Conservation (phyloP, 768 basidiomycete genomes). For the Hygrophoropsis aurantiaca region DNA sequence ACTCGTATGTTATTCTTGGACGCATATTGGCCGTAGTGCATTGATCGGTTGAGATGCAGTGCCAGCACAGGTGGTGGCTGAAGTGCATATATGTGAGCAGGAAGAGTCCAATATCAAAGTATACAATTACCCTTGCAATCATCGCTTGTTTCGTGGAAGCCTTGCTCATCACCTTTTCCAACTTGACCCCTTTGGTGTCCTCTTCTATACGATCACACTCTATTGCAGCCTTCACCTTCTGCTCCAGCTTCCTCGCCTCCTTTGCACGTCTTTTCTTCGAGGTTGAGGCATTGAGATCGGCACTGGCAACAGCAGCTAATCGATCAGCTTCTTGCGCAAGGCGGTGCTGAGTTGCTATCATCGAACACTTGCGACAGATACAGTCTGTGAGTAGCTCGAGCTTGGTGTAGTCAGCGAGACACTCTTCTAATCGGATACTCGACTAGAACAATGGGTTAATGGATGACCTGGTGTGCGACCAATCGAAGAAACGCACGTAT, state of each 20-base stretch:
- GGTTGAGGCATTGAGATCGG: slow-evolving; percentile 46
- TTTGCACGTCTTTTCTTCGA: slow-evolving; percentile 78
- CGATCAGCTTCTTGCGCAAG: slow-evolving; percentile 62
- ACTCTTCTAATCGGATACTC: slow-evolving; percentile 74
- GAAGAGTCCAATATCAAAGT: neutral
- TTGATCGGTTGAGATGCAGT: slow-evolving; percentile 89
- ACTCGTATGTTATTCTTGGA: slow-evolving; percentile 85
- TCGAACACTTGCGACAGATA: slow-evolving; percentile 88
- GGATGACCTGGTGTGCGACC: slow-evolving; percentile 3
- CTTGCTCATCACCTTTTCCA: slow-evolving; percentile 74
- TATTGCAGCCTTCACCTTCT: slow-evolving; percentile 59
- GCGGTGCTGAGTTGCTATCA: slow-evolving; percentile 71
- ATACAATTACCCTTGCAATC: slow-evolving; percentile 72
- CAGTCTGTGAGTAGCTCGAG: slow-evolving; percentile 90
- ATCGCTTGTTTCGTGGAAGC: slow-evolving; percentile 90
- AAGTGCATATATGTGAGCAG: slow-evolving; percentile 15
- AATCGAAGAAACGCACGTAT: slow-evolving; percentile 41
- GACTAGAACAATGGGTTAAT: slow-evolving; percentile 37
- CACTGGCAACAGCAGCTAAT: slow-evolving; percentile 39
- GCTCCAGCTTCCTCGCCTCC: slow-evolving; percentile 67
- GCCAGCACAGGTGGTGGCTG: slow-evolving; percentile 86
- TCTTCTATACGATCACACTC: slow-evolving; percentile 80
- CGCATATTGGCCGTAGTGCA: slow-evolving; percentile 73
- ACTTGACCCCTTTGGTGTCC: slow-evolving; percentile 74
- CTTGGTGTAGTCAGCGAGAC: slow-evolving; percentile 84